A percentile compares a stretch with the other conserved stretches of the same genome.
Conservation (phyloP, 108 stramenopile species). For the Cyclotella cryptica region DNA sequence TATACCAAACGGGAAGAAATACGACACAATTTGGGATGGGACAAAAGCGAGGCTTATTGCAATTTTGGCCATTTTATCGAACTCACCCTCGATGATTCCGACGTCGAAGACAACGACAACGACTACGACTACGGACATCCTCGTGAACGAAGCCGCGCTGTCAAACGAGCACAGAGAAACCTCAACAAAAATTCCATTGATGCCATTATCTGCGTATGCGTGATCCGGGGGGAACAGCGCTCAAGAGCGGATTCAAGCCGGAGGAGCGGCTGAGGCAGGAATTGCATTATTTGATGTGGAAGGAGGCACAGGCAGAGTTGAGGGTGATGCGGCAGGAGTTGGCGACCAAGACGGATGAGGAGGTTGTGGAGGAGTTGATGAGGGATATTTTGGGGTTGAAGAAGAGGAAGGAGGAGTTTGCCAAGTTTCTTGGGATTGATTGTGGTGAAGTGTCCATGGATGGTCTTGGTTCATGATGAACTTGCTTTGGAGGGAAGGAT, state of each 20-base stretch:
- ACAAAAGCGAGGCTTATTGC: constrained; percentile 6
- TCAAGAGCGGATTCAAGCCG: not conserved
- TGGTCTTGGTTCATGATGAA: too few relatives aligned
- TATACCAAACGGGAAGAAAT: not conserved
- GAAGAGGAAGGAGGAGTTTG: constrained; percentile 3
- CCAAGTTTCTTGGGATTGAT: constrained; percentile 7
- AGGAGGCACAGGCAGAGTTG: not conserved
- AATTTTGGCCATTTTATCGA: constrained; percentile 3
- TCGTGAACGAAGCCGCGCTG: not conserved
- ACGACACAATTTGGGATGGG: constrained; percentile 4
- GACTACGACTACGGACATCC: constrained; percentile 1
- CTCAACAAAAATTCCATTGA: constrained; percentile 10
- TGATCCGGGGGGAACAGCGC: not conserved
- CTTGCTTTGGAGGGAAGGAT: too few relatives aligned
- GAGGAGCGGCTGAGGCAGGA: not conserved
- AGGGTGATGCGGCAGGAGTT: constrained; percentile 1
- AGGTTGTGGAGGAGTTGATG: not conserved
- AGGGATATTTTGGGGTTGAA: not conserved
- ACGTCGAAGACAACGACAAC: constrained; percentile 2
- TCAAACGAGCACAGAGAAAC: not conserved
- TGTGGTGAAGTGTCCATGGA: too few relatives aligned
- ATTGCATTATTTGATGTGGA: not conserved
- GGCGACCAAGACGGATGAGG: not conserved
- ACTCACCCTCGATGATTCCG: not conserved
- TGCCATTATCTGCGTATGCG: constrained; percentile 9